phyloP scores from a whole-genome alignment of 1,284 basidiomycete species.

The Inonotus obliquus region DNA sequence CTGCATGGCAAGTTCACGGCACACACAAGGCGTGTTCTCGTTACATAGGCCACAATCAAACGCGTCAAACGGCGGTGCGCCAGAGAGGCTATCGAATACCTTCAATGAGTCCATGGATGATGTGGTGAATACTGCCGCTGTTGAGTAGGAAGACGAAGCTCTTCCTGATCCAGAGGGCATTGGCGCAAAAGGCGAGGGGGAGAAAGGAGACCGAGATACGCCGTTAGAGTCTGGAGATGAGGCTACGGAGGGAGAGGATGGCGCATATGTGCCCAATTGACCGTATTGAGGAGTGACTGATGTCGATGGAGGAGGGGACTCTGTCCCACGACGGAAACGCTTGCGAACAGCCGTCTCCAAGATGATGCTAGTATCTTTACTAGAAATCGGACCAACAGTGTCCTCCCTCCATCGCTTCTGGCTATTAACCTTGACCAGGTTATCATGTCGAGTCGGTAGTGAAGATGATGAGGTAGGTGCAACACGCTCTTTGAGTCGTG shows the following conservation, averaged over 20 bases:
- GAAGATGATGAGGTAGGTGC: slow-evolving; percentile 26
- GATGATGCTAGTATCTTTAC: slow-evolving; percentile 19
- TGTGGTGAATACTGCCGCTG: slow-evolving; percentile 2
- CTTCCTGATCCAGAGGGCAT: slow-evolving; percentile 27
- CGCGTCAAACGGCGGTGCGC: slow-evolving; percentile 27
- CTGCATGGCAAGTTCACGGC: slow-evolving; percentile 57
- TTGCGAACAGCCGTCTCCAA: slow-evolving; percentile 40
- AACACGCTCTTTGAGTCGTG: slow-evolving; percentile 44
- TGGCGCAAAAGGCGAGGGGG: slow-evolving; percentile 37
- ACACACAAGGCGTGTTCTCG: slow-evolving; percentile 67
- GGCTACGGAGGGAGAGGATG: slow-evolving; percentile 38
- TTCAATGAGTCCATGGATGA: not conserved
- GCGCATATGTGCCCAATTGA: slow-evolving; percentile 21
- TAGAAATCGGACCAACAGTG: slow-evolving; percentile 31
- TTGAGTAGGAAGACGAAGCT: slow-evolving; percentile 31
- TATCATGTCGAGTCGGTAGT: not conserved
- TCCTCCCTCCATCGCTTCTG: slow-evolving; percentile 55
- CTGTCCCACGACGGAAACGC: slow-evolving; percentile 36
- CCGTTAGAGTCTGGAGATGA: slow-evolving; percentile 50
- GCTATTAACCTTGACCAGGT: slow-evolving; percentile 21
- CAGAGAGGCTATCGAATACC: slow-evolving; percentile 14
- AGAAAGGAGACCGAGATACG: slow-evolving; percentile 41
- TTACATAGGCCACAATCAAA: slow-evolving; percentile 68
- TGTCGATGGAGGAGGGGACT: slow-evolving; percentile 24
- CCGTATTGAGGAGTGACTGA: slow-evolving; percentile 20